These are phyloP conservation scores for Mortierella polycephala DNA, from an alignment of 371 early-diverging fungal species.

Conservation along the genomic window DNA sequence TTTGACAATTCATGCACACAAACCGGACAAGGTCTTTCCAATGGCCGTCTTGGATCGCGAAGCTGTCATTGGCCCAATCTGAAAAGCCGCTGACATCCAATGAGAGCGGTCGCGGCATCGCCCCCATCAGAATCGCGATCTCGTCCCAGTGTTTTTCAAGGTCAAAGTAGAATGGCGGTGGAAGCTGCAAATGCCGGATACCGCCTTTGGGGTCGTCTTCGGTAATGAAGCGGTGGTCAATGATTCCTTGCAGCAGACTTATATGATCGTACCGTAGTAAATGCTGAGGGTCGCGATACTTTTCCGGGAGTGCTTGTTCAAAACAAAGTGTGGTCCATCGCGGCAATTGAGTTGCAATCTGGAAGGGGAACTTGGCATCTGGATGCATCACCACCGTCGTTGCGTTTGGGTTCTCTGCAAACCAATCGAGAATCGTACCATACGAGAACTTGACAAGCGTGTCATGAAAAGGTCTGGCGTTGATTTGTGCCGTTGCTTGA, in stretches of 20 bases:
- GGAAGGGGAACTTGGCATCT: background rate
- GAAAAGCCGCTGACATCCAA: slow-evolving; percentile 14
- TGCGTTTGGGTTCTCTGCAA: slow-evolving; percentile 17
- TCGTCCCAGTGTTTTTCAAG: background rate
- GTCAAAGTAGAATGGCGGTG: slow-evolving; percentile 2
- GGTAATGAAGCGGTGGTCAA: slow-evolving; percentile 2
- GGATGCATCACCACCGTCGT: slow-evolving; percentile 14
- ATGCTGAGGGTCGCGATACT: background rate
- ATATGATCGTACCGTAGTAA: slow-evolving; percentile 5
- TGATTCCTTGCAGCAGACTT: slow-evolving; percentile 5
- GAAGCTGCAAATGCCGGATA: slow-evolving; percentile 17
- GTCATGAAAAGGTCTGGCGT: background rate
- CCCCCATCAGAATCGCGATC: background rate
- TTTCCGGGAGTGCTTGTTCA: background rate
- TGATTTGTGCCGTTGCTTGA: background rate
- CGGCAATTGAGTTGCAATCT: background rate
- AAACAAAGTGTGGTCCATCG: slow-evolving; percentile 18
- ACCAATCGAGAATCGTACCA: slow-evolving; percentile 28
- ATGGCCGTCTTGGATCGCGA: background rate
- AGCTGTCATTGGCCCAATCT: background rate
- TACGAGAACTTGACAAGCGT: slow-evolving; percentile 18
- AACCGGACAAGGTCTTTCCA: slow-evolving; percentile 8
- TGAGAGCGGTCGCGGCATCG: slow-evolving; percentile 2
- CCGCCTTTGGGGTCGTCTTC: background rate
- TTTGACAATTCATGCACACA: background rate